Evolutionary conservation across 1,284 basidiomycete species (phyloP).

Genomic region (Irpex sp.): DNA sequence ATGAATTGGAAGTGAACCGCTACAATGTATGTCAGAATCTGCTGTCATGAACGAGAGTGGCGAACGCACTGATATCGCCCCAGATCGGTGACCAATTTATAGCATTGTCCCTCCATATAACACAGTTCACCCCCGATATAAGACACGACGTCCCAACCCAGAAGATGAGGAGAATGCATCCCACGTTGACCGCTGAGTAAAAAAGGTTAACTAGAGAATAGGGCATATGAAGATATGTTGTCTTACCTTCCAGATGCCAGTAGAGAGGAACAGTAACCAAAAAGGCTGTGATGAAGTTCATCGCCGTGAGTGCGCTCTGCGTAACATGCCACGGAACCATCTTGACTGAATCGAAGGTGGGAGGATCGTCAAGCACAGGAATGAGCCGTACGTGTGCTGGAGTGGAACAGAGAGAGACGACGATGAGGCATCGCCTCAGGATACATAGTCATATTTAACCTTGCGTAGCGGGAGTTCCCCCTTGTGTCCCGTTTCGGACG

Average conservation of each 20-base stretch:
- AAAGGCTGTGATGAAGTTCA: constrained; percentile 47
- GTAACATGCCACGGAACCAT: constrained; percentile 10
- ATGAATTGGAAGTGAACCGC: background rate
- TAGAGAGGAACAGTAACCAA: constrained; percentile 48
- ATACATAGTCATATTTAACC: constrained; percentile 10
- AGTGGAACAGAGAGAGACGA: constrained; percentile 10
- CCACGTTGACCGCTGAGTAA: constrained; percentile 39
- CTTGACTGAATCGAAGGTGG: background rate
- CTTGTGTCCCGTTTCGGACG: constrained; percentile 12
- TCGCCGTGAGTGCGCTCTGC: constrained; percentile 19
- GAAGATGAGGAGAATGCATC: constrained; percentile 61
- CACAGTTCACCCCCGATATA: constrained; percentile 55
- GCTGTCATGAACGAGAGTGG: background rate
- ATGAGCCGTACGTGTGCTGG: constrained; percentile 5
- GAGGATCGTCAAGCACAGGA: constrained; percentile 12
- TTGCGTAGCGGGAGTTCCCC: background rate
- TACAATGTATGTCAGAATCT: background rate
- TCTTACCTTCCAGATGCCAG: constrained; percentile 54
- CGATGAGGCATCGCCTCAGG: constrained; percentile 1
- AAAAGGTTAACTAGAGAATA: background rate
- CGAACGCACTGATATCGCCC: constrained; percentile 48
- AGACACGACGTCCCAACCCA: constrained; percentile 59
- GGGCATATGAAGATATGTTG: background rate
- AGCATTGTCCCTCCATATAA: constrained; percentile 63
- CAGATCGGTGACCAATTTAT: constrained; percentile 58